Evolutionary conservation across 2,329 filamentous ascomycete species (phyloP), one percentile per base, ranked within the genome.

Genomic region (Thermomyces lanuginosus): DNA sequence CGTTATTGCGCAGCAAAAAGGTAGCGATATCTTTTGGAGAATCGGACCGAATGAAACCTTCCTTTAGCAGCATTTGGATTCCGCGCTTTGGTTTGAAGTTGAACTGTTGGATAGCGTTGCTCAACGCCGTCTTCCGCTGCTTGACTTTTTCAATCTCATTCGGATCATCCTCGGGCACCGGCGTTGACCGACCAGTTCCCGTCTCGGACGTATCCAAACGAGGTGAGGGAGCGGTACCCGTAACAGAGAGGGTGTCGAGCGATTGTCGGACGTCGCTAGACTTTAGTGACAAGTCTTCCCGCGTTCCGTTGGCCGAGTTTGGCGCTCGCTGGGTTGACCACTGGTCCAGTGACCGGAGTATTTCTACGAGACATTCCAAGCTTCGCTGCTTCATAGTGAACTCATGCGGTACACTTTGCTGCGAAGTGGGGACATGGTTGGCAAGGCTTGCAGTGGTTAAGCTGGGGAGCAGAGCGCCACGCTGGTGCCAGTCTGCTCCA

Each of bases 31-130:
- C 82, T 31, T 76, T 63, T 0, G 89, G 76, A 5, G 63, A 68
- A 28, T 84, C 70, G 29, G 77, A 86, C 1, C 68, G 56, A 32
- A 98, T 92, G 49, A 98, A 93, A 0, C 82, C 81, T 36, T 91
- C 79, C 14, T 78, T 67, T 8, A 95, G 48, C 10, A 98, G 56
- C 9, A 77, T 57, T 48, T 92, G 92, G 45, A 98, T 70, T 4
- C 89, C 91, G 32, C 78, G 72, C 53, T 98, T 98, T 0, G 91
- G 83, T 51, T 98, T 98, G 62, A 86, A 93, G 50, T 98, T 98
- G 64, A 98, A 98, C 35, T 82, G 77, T 26, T 76, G 72, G 29
- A 93, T 77, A 2, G 79, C 86, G 41, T 92, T 89, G 27, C 75
- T 79, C 34, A 95, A 58, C 0, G 89, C 89, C 5, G 82, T 95